Evolutionary conservation across 2,329 filamentous ascomycete species (phyloP), one percentile per base, ranked within the genome.

Genomic region (Amauroascus verrucosus): DNA sequence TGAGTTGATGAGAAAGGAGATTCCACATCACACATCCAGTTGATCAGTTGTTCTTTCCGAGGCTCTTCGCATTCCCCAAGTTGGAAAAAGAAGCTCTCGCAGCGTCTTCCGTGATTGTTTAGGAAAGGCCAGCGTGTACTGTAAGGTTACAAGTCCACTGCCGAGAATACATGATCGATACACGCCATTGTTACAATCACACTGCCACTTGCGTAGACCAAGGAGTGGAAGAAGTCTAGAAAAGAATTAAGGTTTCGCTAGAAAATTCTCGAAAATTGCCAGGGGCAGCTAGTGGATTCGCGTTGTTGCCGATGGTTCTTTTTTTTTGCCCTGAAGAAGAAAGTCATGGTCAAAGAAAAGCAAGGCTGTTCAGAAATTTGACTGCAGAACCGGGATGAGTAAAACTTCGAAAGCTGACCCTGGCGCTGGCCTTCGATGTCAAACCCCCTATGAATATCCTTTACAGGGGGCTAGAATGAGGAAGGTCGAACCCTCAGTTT

Each of bases 261-360:
- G 50, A 52, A 52, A 32, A 38, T 52, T 52, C 50, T 38, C 20
- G 50, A 52, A 52, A 11, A 52, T 52, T 46, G 41, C 32, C 38
- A 28, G 33, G 40, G 30, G 41, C n/a, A 46, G 41, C 30, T n/a
- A 18, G 8, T 20, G 30, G 48, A 32, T 32, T 32, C 47, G 30
- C n/a, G n/a, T n/a, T n/a, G 47, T 4, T 24, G 32, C 16, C 14
- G 13, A 14, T 13, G 30, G 11, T 32, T 11, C 30, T 6, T 32
- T 13, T n/a, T 11, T 6, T 5, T 4, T 35, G 33, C 3, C n/a
- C 4, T 18, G n/a, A 20, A 14, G 16, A 6, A 13, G 16, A 13
- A 26, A 9, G 47, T 32, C 35, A 28, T 16, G 8, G 48, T 18
- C 16, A n/a, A 18, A 18, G 4, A 5, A 9, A 3, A 13, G 38